Conservation (phyloP, 768 basidiomycete species). For the Kwoniella sp. region DNA sequence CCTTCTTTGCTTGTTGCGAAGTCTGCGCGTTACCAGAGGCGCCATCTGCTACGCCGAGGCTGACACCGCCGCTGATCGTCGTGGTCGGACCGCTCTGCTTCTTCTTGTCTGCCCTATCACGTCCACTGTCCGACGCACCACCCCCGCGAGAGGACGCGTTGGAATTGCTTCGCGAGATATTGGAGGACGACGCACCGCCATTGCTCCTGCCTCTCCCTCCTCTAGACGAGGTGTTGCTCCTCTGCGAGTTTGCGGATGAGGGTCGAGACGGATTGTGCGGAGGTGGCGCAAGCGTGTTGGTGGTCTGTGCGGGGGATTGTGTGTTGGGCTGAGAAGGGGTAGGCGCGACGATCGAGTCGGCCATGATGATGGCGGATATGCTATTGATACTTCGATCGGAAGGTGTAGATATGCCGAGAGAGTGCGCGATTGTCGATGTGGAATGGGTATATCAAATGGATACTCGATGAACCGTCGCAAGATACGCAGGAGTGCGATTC, state of each 20-base stretch:
- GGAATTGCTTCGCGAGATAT: constrained; percentile 38
- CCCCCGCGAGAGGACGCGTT: constrained; percentile 33
- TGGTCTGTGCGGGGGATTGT: background rate
- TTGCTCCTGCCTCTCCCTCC: constrained; percentile 22
- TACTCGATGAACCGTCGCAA: no score
- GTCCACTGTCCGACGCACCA: constrained; percentile 23
- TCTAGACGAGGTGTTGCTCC: constrained; percentile 30
- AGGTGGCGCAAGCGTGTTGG: constrained; percentile 22
- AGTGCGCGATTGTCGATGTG: background rate
- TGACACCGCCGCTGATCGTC: constrained; percentile 44
- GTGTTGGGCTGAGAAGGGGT: constrained; percentile 4
- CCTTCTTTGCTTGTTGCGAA: constrained; percentile 20
- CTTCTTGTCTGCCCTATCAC: constrained; percentile 23
- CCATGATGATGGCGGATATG: constrained; percentile 15
- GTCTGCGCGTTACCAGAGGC: constrained; percentile 3
- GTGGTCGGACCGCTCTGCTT: constrained; percentile 43
- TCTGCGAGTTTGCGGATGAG: constrained; percentile 34
- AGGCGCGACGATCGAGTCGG: constrained; percentile 25
- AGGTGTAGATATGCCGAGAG: background rate
- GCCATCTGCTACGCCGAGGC: constrained; percentile 28
- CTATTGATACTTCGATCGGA: background rate
- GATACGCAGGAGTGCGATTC: no score
- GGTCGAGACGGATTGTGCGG: constrained; percentile 38
- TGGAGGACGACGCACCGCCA: constrained; percentile 29
- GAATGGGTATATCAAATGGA: no score